Conservation (phyloP, 176 grass and related monocot genomes). For the Carex pumila region DNA sequence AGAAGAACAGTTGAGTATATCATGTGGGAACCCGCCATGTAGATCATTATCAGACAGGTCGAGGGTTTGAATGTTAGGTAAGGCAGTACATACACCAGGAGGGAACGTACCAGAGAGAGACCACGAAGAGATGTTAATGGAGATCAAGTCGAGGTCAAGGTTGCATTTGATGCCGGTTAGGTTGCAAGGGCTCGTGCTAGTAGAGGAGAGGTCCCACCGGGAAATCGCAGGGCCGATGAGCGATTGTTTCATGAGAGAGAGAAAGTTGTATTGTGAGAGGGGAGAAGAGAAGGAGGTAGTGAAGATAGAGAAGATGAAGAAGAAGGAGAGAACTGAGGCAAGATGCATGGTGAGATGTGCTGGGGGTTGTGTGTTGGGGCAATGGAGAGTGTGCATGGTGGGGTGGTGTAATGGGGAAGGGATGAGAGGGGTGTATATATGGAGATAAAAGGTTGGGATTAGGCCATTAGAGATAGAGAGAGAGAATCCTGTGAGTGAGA, state of each 20-base stretch:
- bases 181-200: constrained; percentile 34
- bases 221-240: constrained; percentile 57
- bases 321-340: neutral
- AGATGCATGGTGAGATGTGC: neutral
- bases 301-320: constrained; percentile 4
- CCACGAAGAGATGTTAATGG: constrained; percentile 72
- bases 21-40: constrained; percentile 46
- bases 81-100: constrained; percentile 33
- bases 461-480: neutral
- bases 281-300: neutral
- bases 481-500: neutral
- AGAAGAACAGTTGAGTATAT: constrained; percentile 54
- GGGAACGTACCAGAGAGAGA: constrained; percentile 48
- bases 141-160: constrained; percentile 17
- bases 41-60: constrained; percentile 47
- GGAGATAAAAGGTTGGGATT: neutral
- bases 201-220: constrained; percentile 48
- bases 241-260: constrained; percentile 56
- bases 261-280: constrained; percentile 38
- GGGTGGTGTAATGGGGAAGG: constrained; percentile 4
- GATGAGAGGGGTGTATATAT: constrained; percentile 3
- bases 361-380: neutral
- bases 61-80: constrained; percentile 53
- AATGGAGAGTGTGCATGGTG: neutral
- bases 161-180: constrained; percentile 52